phyloP scores from a whole-genome alignment of 768 basidiomycete genomes.

The Suillus paluster region DNA sequence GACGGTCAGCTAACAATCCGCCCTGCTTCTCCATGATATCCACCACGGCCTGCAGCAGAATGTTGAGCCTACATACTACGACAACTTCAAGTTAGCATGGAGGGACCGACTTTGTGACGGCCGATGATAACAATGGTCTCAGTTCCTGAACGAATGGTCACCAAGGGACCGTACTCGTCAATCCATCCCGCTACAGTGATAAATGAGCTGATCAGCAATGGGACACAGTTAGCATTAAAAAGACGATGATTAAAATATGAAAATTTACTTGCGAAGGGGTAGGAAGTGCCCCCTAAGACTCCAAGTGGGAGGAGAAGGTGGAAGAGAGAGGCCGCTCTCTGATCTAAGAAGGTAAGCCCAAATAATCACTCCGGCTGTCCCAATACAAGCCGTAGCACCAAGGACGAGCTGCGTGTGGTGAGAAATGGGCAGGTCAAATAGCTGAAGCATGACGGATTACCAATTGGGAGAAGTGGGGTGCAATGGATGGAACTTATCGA shows the following conservation, averaged over 20 bases:
- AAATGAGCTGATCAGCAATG: neutral
- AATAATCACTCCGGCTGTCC: too few species aligned
- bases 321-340: neutral
- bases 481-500: too few species aligned
- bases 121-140: conserved; percentile 30
- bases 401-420: neutral
- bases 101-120: conserved; percentile 24
- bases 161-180: conserved; percentile 27
- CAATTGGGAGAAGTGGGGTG: too few species aligned
- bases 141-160: conserved; percentile 26
- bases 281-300: neutral
- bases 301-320: neutral
- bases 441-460: neutral
- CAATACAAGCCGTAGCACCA: neutral
- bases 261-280: neutral
- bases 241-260: neutral
- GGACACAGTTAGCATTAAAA: neutral
- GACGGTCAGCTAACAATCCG: conserved; percentile 50
- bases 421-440: too few species aligned
- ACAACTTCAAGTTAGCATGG: neutral
- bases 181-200: conserved; percentile 19
- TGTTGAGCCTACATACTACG: neutral
- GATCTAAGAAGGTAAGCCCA: neutral
- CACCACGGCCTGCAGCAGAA: conserved; percentile 42
- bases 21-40: conserved; percentile 65